Evolutionary conservation across 306 rosid genomes (phyloP), one percentile per base, ranked within the genome.

Genomic region (Prinsepia uniflora): DNA sequence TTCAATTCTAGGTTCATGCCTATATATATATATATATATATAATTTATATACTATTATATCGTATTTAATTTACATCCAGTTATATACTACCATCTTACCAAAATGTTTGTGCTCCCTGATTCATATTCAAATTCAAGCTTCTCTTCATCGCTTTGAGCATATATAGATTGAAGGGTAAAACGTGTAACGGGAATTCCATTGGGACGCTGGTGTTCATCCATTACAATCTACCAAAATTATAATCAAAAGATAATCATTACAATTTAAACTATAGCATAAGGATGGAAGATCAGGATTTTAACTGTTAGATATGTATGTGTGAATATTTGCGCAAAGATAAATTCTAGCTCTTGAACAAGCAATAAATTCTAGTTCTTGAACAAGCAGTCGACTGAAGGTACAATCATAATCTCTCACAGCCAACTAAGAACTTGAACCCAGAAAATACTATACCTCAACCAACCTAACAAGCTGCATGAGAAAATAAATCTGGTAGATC

Each of bases 41-140:
- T 30, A 30, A 30, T 30, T 30, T 30, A 30, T 30, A 30, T 30
- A 30, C 3, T 30, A 30, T 30, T 30, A 30, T 30, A 30, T 30
- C 36, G 36, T 30, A 30, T 30, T 1, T 30, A 30, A 30, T 30
- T 30, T 30, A 30, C 4, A 30, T 30, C 36, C 36, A 30, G 13
- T 7, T 44, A 20, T 42, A 42, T 17, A 47, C 68, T 52, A 68
- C 30, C 18, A 67, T 73, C 87, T 78, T 82, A 93, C 98, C 98
- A 93, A 75, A 71, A 93, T 93, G 72, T 84, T 90, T 71, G 97
- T 90, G 76, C 85, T 90, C 73, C 96, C 98, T 15, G 97, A 90
- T 84, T 93, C 98, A 68, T 93, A 93, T 76, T 93, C 98, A 82
- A 93, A 93, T 82, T 88, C 97, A 76, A 93, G 97, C 81, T 90